Percentiles rank a stretch among this genome's conserved stretches.
phyloP scores from a whole-genome alignment of 1,139 yeast species.

The Yamadazyma dushanensis region DNA sequence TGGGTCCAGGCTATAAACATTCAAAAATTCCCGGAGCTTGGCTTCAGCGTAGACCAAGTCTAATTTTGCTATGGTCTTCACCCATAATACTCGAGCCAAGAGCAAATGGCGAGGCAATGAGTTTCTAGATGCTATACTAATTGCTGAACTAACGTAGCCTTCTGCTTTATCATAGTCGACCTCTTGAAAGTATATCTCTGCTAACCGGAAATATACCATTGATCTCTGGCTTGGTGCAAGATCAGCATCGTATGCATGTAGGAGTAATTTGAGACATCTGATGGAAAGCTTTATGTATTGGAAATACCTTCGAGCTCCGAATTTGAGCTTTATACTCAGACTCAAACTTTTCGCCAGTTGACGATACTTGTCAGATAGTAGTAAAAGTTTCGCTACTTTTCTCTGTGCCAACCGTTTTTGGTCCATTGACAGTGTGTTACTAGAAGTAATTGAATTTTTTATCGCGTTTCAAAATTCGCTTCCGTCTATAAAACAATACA shows the following conservation, averaged over 20 bases:
- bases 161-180: slow-evolving; percentile 44
- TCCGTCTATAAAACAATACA: too few species aligned
- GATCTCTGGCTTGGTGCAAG: slow-evolving; percentile 35
- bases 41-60: background rate
- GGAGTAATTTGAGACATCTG: slow-evolving; percentile 33
- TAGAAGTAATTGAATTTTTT: too few species aligned
- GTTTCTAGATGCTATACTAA: slow-evolving; percentile 31
- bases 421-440: too few species aligned
- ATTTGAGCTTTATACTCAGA: slow-evolving; percentile 5
- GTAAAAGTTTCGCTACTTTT: background rate
- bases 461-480: too few species aligned
- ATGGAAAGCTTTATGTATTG: slow-evolving; percentile 40
- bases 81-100: background rate
- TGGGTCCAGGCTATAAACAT: slow-evolving; percentile 1
- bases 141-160: slow-evolving; percentile 37
- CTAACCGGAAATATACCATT: slow-evolving; percentile 32
- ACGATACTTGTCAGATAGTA: slow-evolving; percentile 23
- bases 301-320: slow-evolving; percentile 29
- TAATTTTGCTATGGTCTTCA: slow-evolving; percentile 1
- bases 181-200: slow-evolving; percentile 38
- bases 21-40: background rate
- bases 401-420: background rate
- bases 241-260: slow-evolving; percentile 24
- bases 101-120: background rate
- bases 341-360: slow-evolving; percentile 26